Conservation (phyloP, 495 filamentous ascomycete genomes). For the Xylaria bambusicola region DNA sequence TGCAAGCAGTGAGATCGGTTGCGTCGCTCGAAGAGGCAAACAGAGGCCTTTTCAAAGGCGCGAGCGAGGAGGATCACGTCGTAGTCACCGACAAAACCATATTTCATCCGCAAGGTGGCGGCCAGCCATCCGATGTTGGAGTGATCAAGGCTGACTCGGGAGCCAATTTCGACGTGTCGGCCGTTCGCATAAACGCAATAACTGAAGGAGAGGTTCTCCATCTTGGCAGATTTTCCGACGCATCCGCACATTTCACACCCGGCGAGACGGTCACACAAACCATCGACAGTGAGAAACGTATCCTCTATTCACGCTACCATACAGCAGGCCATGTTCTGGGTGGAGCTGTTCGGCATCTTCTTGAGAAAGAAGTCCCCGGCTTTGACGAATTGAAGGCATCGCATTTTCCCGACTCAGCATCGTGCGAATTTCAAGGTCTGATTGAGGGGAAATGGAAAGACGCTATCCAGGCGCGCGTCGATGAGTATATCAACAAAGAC, state of each 20-base stretch:
- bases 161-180: conserved; percentile 47
- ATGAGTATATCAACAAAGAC: conserved; percentile 51
- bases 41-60: conserved; percentile 52
- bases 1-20: conserved; percentile 49
- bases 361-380: conserved; percentile 47
- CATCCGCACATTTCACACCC: conserved; percentile 28
- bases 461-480: conserved; percentile 54
- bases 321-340: conserved; percentile 67
- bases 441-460: conserved; percentile 62
- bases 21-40: conserved; percentile 47
- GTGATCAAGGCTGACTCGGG: conserved; percentile 40
- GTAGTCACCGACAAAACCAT: conserved; percentile 63
- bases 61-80: conserved; percentile 46
- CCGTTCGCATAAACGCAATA: conserved; percentile 50
- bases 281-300: conserved; percentile 56
- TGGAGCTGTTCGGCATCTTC: conserved; percentile 55
- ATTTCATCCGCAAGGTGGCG: conserved; percentile 68
- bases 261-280: conserved; percentile 48
- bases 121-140: conserved; percentile 64
- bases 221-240: conserved; percentile 51
- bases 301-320: conserved; percentile 61
- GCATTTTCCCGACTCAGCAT: conserved; percentile 62
- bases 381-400: conserved; percentile 65
- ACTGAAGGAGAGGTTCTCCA: conserved; percentile 57
- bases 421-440: conserved; percentile 59